Percentiles rank a stretch among this genome's conserved stretches.
Evolutionary conservation across 1,284 basidiomycete genomes (phyloP).

Genomic region (Trametes sp.): DNA sequence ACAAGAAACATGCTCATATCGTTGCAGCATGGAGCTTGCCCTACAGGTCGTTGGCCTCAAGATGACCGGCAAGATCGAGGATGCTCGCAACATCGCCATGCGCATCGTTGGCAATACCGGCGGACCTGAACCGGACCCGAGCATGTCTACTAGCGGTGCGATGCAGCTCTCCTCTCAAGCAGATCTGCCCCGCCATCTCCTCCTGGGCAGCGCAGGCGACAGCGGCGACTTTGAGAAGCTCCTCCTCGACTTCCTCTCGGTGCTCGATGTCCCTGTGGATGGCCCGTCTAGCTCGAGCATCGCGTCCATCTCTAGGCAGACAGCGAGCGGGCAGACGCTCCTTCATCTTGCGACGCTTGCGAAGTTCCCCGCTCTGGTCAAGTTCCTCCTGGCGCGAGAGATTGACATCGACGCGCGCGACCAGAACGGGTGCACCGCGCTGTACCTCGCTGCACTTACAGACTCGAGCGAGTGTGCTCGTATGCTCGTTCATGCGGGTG

Average conservation of each 20-base stretch:
- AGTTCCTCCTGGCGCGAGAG: constrained; percentile 76
- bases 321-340: constrained; percentile 79
- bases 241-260: constrained; percentile 80
- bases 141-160: constrained; percentile 48
- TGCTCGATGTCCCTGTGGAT: constrained; percentile 69
- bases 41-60: constrained; percentile 94
- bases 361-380: constrained; percentile 77
- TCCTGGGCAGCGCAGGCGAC: constrained; percentile 60
- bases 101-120: constrained; percentile 76
- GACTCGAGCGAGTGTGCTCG: constrained; percentile 72
- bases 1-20: constrained; percentile 14
- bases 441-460: constrained; percentile 86
- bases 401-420: constrained; percentile 89
- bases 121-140: constrained; percentile 50
- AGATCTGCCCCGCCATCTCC: constrained; percentile 54
- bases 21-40: constrained; percentile 88
- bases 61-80: constrained; percentile 95
- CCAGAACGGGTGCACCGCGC: constrained; percentile 88
- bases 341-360: constrained; percentile 90
- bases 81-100: constrained; percentile 91
- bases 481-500: constrained; percentile 80
- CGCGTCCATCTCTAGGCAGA: constrained; percentile 69
- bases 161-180: constrained; percentile 61
- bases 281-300: constrained; percentile 44
- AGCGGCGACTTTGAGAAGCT: constrained; percentile 76